Base-by-base conservation (phyloP, 2,329 filamentous ascomycete species). In the Alternaria sp. region DNA sequence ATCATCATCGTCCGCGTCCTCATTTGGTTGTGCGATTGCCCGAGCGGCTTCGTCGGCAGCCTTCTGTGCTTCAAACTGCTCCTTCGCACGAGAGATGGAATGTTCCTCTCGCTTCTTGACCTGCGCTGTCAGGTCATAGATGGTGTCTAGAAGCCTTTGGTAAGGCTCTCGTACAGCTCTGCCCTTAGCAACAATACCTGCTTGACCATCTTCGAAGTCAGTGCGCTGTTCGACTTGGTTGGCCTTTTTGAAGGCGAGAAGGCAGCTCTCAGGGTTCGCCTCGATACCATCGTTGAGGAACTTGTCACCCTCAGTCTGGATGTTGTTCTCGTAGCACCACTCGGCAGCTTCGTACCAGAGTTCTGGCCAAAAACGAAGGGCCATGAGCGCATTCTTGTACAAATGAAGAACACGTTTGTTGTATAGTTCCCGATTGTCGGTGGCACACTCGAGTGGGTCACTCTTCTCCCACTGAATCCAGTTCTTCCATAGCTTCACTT, bases 381-480 rank as follows among this genome's bases (percentile, higher is more conserved):
- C 90, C 90, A 97, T 97, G 45, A 96, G 81, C 4, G 94, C 92
- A 76, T 97, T 94, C 76, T 93, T 95, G 82, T 97, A 98, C 63
- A 92, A 90, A 76, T 96, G 96, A 7, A 97, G 78, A 40, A 98
- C 86, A 39, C 95, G 89, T 65, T 90, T 85, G 66, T 90, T 90
- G 78, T 90, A 95, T 6, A 86, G 84, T 51, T 87, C 85, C 3
- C 85, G 82, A 67, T 98, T 93, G 53, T 98, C 93, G 2, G 89
- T 84, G 72, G 91, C 91, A 52, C 98, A 81, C 24, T 96, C 91
- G 3, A 99, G 82, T 1, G 92, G 93, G 72, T 99, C 95, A 17
- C 91, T 89, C 78, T 94, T 96, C 78, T 99, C 95, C 93, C 93
- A 99, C 4, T 88, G 83, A 65, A 99, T 90, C 95, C 96, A 99